Conservation (phyloP, 140 eudicot genomes). For the Flaveria floridana region DNA sequence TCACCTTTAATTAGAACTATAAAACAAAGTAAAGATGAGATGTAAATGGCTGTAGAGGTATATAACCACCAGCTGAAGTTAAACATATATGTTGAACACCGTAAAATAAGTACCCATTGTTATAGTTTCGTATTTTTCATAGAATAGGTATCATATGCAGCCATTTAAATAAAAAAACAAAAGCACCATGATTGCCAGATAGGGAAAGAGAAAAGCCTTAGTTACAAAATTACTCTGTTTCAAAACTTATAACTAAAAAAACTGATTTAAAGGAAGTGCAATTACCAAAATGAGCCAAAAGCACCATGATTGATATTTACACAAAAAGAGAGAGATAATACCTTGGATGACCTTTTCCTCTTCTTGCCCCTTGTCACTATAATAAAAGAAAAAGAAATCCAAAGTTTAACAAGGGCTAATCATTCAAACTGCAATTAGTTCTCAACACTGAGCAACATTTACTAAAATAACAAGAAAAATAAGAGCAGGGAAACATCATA, state of each 20-base stretch:
- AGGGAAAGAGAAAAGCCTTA: no score
- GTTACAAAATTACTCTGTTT: no score
- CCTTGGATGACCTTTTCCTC: constrained; percentile 52
- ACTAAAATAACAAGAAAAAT: neutral
- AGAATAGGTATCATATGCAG: no score
- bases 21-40: neutral
- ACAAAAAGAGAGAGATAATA: constrained; percentile 27
- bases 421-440: constrained; percentile 9
- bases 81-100: no score
- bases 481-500: neutral
- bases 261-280: neutral
- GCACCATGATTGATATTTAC: neutral
- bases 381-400: constrained; percentile 7
- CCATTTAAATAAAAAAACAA: no score
- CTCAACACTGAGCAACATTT: neutral
- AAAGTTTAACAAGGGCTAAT: constrained; percentile 13
- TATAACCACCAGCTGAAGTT: no score
- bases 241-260: neutral
- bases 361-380: constrained; percentile 62
- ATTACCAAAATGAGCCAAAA: neutral
- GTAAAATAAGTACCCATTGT: no score
- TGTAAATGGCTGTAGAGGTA: neutral
- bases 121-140: no score
- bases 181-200: no score
- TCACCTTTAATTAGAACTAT: constrained; percentile 1